Evolutionary conservation across 495 filamentous ascomycete species (phyloP), one percentile per base, ranked within the genome.

Genomic region (Entonaema liquescens): DNA sequence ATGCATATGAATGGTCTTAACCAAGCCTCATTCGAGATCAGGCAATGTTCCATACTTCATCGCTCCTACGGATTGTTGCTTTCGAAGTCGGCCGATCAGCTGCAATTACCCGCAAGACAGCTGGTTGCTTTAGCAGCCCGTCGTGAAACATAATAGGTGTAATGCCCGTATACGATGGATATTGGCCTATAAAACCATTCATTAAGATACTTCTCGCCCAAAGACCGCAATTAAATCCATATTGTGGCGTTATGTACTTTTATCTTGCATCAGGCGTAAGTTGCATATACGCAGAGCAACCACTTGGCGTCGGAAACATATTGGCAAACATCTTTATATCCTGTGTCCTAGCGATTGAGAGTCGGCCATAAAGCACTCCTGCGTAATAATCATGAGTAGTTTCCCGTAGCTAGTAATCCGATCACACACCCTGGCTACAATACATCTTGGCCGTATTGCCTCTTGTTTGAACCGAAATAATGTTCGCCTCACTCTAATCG

Each of bases 21-120:
- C 64, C 49, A 57, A 47, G 44, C 28, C 55, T 64, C 8, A 2
- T 7, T 47, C 21, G 36, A 56, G 38, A 67, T 49, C 42, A 60
- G 54, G 47, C 35, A 40, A 58, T 33, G 17, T 23, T 1, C 59
- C 59, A 49, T 50, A 3, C 1, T 13, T 12, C 19, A 15, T 15
- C 38, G 49, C 28, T 40, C 5, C n/a, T 21, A 55, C 40, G 60
- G 29, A 57, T 3, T 62, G 15, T 40, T 42, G 44, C 49, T 65
- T 29, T 58, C 63, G 33, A 67, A 47, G 49, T 40, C 52, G 54
- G 69, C 64, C 47, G 64, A 64, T 64, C 54, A 63, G 36, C 69
- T 72, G 69, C 69, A 72, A 31, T 64, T 61, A 72, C 59, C 69
- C 69, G 69, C 38, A 38, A 42, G 35, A 60, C 69, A 55, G 62